Percentiles rank a stretch among this genome's conserved stretches.
These are phyloP conservation scores for Parachaetomium inaequale DNA, from an alignment of 495 filamentous ascomycete species.

Conservation along the genomic window DNA sequence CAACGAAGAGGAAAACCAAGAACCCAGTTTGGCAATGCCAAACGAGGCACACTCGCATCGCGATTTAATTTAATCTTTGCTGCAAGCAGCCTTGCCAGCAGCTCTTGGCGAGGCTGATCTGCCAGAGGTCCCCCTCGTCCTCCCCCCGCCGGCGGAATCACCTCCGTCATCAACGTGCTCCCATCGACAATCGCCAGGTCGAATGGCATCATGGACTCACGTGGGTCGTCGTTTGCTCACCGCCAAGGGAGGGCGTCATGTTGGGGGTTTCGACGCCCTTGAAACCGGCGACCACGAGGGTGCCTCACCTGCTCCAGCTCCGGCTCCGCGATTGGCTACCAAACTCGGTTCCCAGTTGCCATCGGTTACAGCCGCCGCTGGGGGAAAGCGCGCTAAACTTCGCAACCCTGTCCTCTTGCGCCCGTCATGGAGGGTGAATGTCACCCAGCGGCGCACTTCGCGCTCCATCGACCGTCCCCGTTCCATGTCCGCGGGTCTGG, in stretches of 20 bases:
- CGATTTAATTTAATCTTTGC: not conserved
- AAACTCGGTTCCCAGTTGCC: not conserved
- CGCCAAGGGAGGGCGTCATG: not conserved
- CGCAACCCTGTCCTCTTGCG: not conserved
- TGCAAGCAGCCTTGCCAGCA: not conserved
- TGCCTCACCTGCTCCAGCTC: not conserved
- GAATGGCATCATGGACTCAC: constrained; percentile 1
- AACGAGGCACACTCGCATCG: not conserved
- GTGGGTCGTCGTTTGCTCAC: not conserved
- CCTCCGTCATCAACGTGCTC: not conserved
- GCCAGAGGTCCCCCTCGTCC: not conserved
- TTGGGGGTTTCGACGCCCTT: constrained; percentile 5
- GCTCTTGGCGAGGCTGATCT: constrained; percentile 3
- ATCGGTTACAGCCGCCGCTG: not conserved
- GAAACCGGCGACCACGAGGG: constrained; percentile 3
- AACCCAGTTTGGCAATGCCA: not conserved
- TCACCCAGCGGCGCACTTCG: not conserved
- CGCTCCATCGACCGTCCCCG: constrained; percentile 3
- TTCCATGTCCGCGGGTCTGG: constrained; percentile 13
- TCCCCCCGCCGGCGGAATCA: not conserved
- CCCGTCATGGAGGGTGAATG: not conserved
- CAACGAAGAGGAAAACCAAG: not conserved
- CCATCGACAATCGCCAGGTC: not conserved
- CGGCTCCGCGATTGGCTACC: not conserved
- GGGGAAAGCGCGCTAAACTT: not conserved